phyloP scores from a whole-genome alignment of 495 filamentous ascomycete species.

The Tuber microsphaerosporum region DNA sequence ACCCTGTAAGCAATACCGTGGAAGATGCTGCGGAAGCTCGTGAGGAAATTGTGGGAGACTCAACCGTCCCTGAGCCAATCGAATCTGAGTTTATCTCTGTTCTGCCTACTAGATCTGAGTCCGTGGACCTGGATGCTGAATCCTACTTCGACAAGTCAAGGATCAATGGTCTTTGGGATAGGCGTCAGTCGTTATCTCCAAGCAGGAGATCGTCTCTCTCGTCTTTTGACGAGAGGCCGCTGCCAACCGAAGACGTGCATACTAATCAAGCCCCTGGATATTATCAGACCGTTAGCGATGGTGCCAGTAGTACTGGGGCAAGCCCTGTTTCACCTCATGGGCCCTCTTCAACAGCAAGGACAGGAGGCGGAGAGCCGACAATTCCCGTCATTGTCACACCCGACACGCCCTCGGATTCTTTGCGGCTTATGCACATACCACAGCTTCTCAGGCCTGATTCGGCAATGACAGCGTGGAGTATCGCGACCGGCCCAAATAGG shows the following conservation, averaged over 20 bases:
- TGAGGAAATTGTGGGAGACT: constrained; percentile 11
- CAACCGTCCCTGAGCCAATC: constrained; percentile 15
- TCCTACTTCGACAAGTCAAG: constrained; percentile 17
- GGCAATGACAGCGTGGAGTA: constrained; percentile 28
- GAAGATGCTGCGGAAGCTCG: constrained; percentile 9
- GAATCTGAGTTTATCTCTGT: constrained; percentile 20
- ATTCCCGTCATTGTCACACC: constrained; percentile 37
- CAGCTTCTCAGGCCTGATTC: constrained; percentile 35
- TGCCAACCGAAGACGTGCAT: constrained; percentile 27
- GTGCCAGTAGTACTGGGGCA: constrained; percentile 24
- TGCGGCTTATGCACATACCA: constrained; percentile 29
- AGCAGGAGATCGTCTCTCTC: constrained; percentile 30
- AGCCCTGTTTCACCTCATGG: constrained; percentile 32
- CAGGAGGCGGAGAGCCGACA: constrained; percentile 22
- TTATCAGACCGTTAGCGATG: constrained; percentile 19
- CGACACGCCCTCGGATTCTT: constrained; percentile 28
- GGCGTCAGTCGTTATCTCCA: constrained; percentile 23
- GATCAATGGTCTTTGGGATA: constrained; percentile 19
- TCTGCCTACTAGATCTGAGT: not conserved
- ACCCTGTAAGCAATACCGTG: constrained; percentile 20
- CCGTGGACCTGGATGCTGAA: constrained; percentile 7
- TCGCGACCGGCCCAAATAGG: constrained; percentile 23
- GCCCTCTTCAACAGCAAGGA: constrained; percentile 27
- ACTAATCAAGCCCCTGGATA: constrained; percentile 15
- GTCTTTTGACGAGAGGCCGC: constrained; percentile 31